Evolutionary conservation across 2,329 filamentous ascomycete genomes (phyloP), one percentile per base, ranked within the genome.

Genomic region (Triangularia setosa): DNA sequence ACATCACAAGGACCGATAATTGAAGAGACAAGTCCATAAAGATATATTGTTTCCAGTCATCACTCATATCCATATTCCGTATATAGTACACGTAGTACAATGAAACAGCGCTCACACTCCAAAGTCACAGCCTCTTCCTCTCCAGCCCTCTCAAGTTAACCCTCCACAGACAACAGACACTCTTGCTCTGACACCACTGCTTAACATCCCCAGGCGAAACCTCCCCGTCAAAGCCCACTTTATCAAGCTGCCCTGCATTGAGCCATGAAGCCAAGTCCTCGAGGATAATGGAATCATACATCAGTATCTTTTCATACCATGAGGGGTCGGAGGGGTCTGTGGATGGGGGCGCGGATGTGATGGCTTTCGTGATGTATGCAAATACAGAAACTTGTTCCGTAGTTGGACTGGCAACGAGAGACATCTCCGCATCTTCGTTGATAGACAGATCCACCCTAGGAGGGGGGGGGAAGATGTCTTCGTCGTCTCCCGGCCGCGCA

Each of bases 301-400:
- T 86, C 5, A 98, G 80, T 56, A 99, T 97, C 78, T 93, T 96
- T 76, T 98, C 92, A 70, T 96, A 83, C 91, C 93, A 98, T 1
- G 86, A 92, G 14, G 86, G 87, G 2, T 82, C 74, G 6, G 68
- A 67, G 0, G 81, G 77, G 68, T 88, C 79, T 3, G 71, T 79
- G 0, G 83, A 80, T 12, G 79, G 79, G 2, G 85, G 81, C 3
- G 81, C 79, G 0, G 78, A 77, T 8, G 72, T 83, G 9, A 90
- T 78, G 0, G 86, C 86, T 44, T 78, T 77, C 0, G 83, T 84
- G 60, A 90, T 87, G 67, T 80, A 75, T 25, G 72, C 70, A 66
- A 87, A 87, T 24, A 87, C 70, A 0, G 71, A 73, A 0, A 76
- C 68, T 67, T 85, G 79, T 54, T 81, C 73, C 11, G 78, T 75